Evolutionary conservation across 129 eudicot genomes (phyloP).

Genomic region (Oenanthe sinensis): DNA sequence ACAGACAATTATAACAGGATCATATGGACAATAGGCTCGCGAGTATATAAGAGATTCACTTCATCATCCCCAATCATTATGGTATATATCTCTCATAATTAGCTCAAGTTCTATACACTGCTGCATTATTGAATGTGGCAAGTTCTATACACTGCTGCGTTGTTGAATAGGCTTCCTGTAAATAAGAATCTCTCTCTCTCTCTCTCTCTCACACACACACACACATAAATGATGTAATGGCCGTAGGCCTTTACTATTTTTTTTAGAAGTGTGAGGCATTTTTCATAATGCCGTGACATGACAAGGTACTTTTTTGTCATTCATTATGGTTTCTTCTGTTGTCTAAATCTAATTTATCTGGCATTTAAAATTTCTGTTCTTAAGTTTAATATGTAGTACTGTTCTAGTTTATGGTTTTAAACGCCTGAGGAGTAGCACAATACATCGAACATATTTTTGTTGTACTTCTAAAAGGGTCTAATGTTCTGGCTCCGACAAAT

Average conservation of each 20-base stretch:
- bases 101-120: neutral
- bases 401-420: neutral
- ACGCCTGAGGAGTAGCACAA: neutral
- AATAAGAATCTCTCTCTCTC: slow-evolving; percentile 46
- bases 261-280: neutral
- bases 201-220: neutral
- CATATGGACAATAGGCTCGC: slow-evolving; percentile 83
- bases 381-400: neutral
- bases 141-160: neutral
- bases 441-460: neutral
- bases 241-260: neutral
- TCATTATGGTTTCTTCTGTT: neutral
- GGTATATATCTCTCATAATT: slow-evolving; percentile 29
- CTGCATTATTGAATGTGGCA: neutral
- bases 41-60: slow-evolving; percentile 76
- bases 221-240: neutral
- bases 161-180: slow-evolving; percentile 40
- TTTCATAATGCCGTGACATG: neutral
- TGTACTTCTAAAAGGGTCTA: no score
- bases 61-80: slow-evolving; percentile 49
- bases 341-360: neutral
- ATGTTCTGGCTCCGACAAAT: no score
- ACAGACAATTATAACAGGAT: slow-evolving; percentile 39
- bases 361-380: neutral
- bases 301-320: neutral